Percentiles rank a stretch among this genome's conserved stretches.
These are phyloP conservation scores for Sclerospora graminicola DNA, from an alignment of 352 stramenopile genomes.

Conservation along the genomic window DNA sequence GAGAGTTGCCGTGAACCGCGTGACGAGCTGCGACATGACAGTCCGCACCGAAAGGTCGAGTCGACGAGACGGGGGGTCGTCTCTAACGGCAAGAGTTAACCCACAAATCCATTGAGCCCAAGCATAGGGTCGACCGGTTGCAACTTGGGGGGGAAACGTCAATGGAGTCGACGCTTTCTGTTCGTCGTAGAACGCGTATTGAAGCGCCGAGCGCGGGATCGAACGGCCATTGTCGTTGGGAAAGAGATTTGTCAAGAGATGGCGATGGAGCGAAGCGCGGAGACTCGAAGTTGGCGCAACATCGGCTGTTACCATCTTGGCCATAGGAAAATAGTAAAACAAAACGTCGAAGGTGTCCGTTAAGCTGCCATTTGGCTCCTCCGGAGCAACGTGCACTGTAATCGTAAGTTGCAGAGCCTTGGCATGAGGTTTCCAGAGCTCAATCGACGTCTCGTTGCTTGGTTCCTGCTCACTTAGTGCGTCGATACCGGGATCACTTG, in stretches of 20 bases:
- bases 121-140: conserved; percentile 41
- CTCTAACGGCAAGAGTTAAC: conserved; percentile 23
- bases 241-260: conserved; percentile 50
- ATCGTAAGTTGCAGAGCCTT: conserved; percentile 50
- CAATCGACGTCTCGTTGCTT: no score
- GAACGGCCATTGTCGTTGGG: conserved; percentile 41
- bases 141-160: no score
- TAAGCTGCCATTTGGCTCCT: no score
- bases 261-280: conserved; percentile 3
- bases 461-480: no score
- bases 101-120: conserved; percentile 75
- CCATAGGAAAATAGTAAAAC: conserved; percentile 52
- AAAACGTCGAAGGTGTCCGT: conserved; percentile 33
- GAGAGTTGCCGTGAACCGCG: conserved; percentile 32
- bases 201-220: conserved; percentile 29
- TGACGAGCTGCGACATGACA: conserved; percentile 47
- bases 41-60: conserved; percentile 60
- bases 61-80: conserved; percentile 15
- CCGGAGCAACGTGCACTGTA: conserved; percentile 17
- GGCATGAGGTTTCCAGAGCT: conserved; percentile 39
- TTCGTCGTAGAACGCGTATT: conserved; percentile 42
- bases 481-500: no score
- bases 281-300: conserved; percentile 20
- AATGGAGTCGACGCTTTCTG: no score
- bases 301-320: conserved; percentile 47